Evolutionary conservation across 2,329 filamentous ascomycete species (phyloP), one percentile per base, ranked within the genome.

Genomic region (Neofusicoccum parvum): DNA sequence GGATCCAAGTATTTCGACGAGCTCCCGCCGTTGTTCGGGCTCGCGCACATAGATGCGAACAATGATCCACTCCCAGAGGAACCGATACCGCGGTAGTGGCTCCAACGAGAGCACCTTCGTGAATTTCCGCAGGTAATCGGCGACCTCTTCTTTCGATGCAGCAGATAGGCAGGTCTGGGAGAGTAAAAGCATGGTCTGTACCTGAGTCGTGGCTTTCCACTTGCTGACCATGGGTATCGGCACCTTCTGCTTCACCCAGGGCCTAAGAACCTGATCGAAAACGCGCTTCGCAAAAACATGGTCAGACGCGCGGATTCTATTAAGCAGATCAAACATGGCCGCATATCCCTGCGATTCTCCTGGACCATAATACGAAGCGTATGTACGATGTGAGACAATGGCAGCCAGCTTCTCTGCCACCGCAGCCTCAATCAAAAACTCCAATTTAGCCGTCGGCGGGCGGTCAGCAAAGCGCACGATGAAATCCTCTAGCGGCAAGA

Each of bases 141-240:
- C 70, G 1, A 72, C 73, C 20, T 79, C 69, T 0, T 64, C 64
- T 39, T 67, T 65, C 48, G 54, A n/a, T 32, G 48, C 36, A 7
- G 72, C 68, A 9, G 48, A 48, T 1, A 80, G 65, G 39, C 74
- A 76, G 36, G 75, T 74, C 63, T 83, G 79, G 7, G 71, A 70
- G 15, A 82, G 75, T 0, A 83, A 64, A 1, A 84, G 70, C 71
- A 83, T 76, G 17, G 78, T 73, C 64, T 84, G 81, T 10, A 83
- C 71, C 65, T 84, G 82, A n/a, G 81, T 67, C 0, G 78, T 76
- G n/a, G 78, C 76, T 68, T 84, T 84, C 80, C 80, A 84, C 53
- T 79, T 78, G 66, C 74, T 79, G 45, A 82, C 79, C 41, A 80
- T 78, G 3, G 79, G 79, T 10, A 80, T 72, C 3, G 81, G 79